Evolutionary conservation across 768 basidiomycete genomes (phyloP).

Genomic region (Podaxis sp.): DNA sequence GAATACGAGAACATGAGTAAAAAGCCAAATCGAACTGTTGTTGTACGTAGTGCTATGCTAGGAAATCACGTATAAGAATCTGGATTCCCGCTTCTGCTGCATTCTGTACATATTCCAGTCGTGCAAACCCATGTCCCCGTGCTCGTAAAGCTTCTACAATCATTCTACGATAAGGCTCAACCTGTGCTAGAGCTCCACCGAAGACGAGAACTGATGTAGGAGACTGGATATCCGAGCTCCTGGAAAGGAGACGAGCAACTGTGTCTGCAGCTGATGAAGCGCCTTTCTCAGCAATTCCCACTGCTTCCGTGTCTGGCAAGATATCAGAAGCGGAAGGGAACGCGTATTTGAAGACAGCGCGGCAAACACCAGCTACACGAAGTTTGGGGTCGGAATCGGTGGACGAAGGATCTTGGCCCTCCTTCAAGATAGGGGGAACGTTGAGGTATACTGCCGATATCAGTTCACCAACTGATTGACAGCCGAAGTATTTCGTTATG

Average conservation of each 20-base stretch:
- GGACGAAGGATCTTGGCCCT: constrained; percentile 16
- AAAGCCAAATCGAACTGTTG: background rate
- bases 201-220: constrained; percentile 21
- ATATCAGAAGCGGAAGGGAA: constrained; percentile 15
- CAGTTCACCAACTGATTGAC: constrained; percentile 20
- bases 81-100: constrained; percentile 16
- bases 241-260: constrained; percentile 13
- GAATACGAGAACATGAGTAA: background rate
- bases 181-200: constrained; percentile 25
- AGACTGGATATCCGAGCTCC: constrained; percentile 6
- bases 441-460: constrained; percentile 24
- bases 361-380: constrained; percentile 25
- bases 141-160: constrained; percentile 17
- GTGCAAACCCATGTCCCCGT: constrained; percentile 18
- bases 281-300: constrained; percentile 21
- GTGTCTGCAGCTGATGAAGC: constrained; percentile 19
- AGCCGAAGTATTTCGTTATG: constrained; percentile 22
- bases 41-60: background rate
- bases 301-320: constrained; percentile 19
- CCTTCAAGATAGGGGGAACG: constrained; percentile 1
- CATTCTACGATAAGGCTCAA: constrained; percentile 18
- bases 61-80: constrained; percentile 5
- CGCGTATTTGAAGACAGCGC: constrained; percentile 21
- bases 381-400: constrained; percentile 25
- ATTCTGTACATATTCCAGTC: constrained; percentile 21